phyloP scores from a whole-genome alignment of 2,329 filamentous ascomycete genomes.

The Pseudogymnoascus sp. region DNA sequence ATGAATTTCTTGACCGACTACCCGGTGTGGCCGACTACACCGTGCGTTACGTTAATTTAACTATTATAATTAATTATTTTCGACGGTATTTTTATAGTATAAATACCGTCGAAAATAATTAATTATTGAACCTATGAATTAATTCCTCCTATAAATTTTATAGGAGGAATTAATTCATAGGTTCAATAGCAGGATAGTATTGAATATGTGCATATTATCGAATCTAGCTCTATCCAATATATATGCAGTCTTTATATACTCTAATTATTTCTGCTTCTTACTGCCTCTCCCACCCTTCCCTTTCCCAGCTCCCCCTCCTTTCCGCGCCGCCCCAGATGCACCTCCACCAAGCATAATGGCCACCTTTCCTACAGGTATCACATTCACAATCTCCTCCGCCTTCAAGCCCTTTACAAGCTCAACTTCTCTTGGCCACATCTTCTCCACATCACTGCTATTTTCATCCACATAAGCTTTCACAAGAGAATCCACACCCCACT shows the following conservation, averaged over 20 bases:
- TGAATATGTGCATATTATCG: not conserved
- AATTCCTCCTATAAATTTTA: too few relatives aligned
- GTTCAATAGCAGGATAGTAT: not conserved
- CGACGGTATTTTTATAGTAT: too few relatives aligned
- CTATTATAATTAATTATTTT: too few relatives aligned
- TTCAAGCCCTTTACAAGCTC: slow-evolving; percentile 77
- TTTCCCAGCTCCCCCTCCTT: slow-evolving; percentile 32
- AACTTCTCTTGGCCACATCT: slow-evolving; percentile 78
- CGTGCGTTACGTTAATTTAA: too few relatives aligned
- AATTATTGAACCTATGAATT: too few relatives aligned
- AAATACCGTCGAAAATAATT: too few relatives aligned
- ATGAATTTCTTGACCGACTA: too few relatives aligned
- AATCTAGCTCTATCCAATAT: not conserved
- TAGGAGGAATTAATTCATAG: not conserved
- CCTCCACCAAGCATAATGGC: slow-evolving; percentile 68
- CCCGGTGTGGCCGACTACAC: too few relatives aligned
- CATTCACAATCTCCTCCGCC: slow-evolving; percentile 73
- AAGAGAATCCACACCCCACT: slow-evolving; percentile 51
- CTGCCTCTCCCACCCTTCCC: slow-evolving; percentile 26
- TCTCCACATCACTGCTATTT: slow-evolving; percentile 55
- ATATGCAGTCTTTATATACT: not conserved
- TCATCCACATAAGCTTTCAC: slow-evolving; percentile 44
- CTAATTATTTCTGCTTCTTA: slow-evolving; percentile 21
- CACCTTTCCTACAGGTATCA: slow-evolving; percentile 72
- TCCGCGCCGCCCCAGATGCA: slow-evolving; percentile 32